Conservation (phyloP, 768 basidiomycete species). For the Serendipita sp. region DNA sequence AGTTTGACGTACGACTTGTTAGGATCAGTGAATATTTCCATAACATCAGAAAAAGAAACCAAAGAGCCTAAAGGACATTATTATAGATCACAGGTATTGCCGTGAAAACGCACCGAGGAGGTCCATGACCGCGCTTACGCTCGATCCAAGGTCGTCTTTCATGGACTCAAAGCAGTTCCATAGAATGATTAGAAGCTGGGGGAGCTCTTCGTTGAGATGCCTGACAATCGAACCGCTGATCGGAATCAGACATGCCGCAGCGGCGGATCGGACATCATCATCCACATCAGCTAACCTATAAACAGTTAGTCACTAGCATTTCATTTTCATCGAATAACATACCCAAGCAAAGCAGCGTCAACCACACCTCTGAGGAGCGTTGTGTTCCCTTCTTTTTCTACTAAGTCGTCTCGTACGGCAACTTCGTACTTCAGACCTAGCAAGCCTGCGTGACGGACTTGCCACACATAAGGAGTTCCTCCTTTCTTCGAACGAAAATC, state of each 20-base stretch:
- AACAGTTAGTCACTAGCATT: background rate
- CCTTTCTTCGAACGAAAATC: constrained; percentile 34
- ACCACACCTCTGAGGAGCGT: constrained; percentile 67
- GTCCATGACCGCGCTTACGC: constrained; percentile 95
- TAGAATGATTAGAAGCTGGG: constrained; percentile 62
- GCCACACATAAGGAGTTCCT: constrained; percentile 52
- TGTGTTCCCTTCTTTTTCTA: constrained; percentile 36
- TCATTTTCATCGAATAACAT: constrained; percentile 17
- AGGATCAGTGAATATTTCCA: constrained; percentile 53
- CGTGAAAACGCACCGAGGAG: constrained; percentile 48
- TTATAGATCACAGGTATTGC: background rate
- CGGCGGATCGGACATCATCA: constrained; percentile 92
- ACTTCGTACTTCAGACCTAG: constrained; percentile 97
- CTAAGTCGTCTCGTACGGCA: constrained; percentile 76
- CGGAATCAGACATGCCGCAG: constrained; percentile 80
- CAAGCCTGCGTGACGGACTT: constrained; percentile 93
- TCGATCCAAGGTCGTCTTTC: constrained; percentile 94
- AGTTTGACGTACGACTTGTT: constrained; percentile 47
- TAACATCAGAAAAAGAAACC: constrained; percentile 64
- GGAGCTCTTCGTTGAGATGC: constrained; percentile 54
- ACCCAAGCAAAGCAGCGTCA: constrained; percentile 85
- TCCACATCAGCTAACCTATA: constrained; percentile 72
- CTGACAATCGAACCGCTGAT: constrained; percentile 71
- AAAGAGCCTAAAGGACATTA: constrained; percentile 44
- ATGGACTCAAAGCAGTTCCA: constrained; percentile 85